Base-by-base conservation (phyloP, 495 filamentous ascomycete species). In the Daldinia decipiens region DNA sequence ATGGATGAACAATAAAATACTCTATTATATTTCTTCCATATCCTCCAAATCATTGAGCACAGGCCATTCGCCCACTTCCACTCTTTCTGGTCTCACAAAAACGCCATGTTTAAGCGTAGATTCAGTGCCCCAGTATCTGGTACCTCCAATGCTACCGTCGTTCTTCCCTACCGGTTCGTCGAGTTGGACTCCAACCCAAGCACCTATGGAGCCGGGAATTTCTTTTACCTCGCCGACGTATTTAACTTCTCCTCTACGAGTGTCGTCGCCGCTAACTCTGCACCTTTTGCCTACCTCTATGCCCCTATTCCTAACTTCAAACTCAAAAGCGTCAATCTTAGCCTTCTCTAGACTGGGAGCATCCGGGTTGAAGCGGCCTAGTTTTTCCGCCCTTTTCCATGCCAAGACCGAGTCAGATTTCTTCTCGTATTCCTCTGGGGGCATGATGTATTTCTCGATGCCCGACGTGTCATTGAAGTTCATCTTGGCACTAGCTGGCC, bases 161-260 rank as follows among this genome's bases (percentile, higher is more conserved):
- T 98, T 98, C 82, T 92, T 95, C 32, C 94, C 94, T 36, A 88
- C 88, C 4, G 93, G 93, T 79, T 97, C 93, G 76, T 97, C 93
- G 50, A 96, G 84, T 72, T 89, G 87, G 53, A 98, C 83, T 45
- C 95, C 94, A 40, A 95, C 85, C 95, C 95, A 98, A 17, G 92
- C 85, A 5, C 92, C 91, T 38, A 81, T 55, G 29, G 86, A 76
- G 13, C 87, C 88, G 0, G 93, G 93, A 55, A 98, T 94, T 67
- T 93, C 89, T 36, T 90, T 85, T 17, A 98, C 91, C 15, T 89
- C 86, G 5, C 95, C 95, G 69, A 97, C 84, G 75, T 90, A 98
- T 74, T 86, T 89, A 77, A 99, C 82, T 47, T 87, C 89, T n/a
- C 95, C 95, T 58, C 95, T 88, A 51, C 92, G 89, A 43, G 88